Evolutionary conservation across 495 filamentous ascomycete species (phyloP), one percentile per base, ranked within the genome.

Genomic region (Mytilinidion resinicola): DNA sequence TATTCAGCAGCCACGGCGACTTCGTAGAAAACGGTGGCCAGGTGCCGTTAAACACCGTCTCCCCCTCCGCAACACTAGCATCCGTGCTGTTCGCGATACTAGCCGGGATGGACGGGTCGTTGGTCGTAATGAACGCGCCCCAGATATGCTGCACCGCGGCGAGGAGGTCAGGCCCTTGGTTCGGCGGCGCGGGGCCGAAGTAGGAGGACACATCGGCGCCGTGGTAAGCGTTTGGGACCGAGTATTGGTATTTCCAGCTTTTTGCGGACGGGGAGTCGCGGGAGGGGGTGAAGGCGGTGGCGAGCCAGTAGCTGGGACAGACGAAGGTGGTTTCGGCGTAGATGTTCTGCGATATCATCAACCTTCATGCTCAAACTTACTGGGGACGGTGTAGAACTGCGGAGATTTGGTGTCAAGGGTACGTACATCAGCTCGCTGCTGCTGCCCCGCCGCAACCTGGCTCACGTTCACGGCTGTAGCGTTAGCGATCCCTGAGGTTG

Each of bases 221-320:
- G 70, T 86, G 83, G n/a, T 67, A 76, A 14, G 81, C 79, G 19
- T 78, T 75, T 0, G 79, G 78, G 1, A 83, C 77, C n/a, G 77
- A 82, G 67, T 81, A 86, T 68, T 86, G 78, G 60, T 85, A 86
- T 38, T 80, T 78, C 71, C 75, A 86, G 19, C 25, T 30, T 30
- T 30, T 30, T 30, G 25, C 25, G 25, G 73, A 71, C 15, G 70
- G 59, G 21, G 35, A 50, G 19, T 44, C 49, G 66, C 59, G 55
- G 10, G 65, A 59, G 50, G 53, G 34, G n/a, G 71, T 62, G 64
- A 81, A 86, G 14, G 81, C 82, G 33, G 80, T 75, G 9, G 80
- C 82, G 37, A 86, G 72, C 83, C 82, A 88, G 65, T 84, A 80
- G 0, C 80, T 74, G 0, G 83, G 81, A 60, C 83, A 88, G 60